Conservation (phyloP, 2,329 filamentous ascomycete genomes). For the Leptographium radiaticola region DNA sequence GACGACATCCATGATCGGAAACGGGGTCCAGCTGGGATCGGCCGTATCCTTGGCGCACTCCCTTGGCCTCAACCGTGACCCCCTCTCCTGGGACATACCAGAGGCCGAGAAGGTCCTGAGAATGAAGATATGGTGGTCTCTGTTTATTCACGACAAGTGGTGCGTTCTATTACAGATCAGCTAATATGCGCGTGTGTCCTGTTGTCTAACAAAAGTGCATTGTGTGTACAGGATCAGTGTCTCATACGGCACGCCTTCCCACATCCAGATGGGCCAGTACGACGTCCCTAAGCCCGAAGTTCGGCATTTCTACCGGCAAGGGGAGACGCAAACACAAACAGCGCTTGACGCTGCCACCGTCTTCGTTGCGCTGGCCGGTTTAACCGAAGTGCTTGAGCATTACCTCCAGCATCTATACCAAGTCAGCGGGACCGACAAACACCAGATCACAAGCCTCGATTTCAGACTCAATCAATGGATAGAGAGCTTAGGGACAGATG, state of each 20-base stretch:
- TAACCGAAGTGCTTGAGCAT: constrained; percentile 29
- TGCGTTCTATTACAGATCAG: constrained; percentile 15
- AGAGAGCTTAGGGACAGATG: background rate
- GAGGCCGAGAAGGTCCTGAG: constrained; percentile 34
- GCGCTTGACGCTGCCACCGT: constrained; percentile 9
- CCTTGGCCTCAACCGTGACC: constrained; percentile 40
- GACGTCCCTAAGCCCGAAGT: constrained; percentile 27
- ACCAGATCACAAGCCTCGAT: background rate
- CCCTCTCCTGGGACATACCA: constrained; percentile 38
- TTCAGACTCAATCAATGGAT: background rate
- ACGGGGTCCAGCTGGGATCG: constrained; percentile 35
- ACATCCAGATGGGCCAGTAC: constrained; percentile 29
- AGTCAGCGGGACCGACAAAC: background rate
- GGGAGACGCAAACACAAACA: background rate
- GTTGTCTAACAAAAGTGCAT: background rate
- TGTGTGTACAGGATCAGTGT: constrained; percentile 23
- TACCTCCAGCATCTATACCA: constrained; percentile 2
- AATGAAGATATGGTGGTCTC: constrained; percentile 42
- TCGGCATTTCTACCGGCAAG: background rate
- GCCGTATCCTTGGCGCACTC: constrained; percentile 40
- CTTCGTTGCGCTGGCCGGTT: constrained; percentile 29
- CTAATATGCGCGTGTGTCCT: too few relatives aligned
- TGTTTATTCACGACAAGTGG: constrained; percentile 43
- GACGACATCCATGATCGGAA: constrained; percentile 45
- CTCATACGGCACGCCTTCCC: constrained; percentile 38